Conservation (phyloP, 768 basidiomycete species). For the Leccinum boreale region DNA sequence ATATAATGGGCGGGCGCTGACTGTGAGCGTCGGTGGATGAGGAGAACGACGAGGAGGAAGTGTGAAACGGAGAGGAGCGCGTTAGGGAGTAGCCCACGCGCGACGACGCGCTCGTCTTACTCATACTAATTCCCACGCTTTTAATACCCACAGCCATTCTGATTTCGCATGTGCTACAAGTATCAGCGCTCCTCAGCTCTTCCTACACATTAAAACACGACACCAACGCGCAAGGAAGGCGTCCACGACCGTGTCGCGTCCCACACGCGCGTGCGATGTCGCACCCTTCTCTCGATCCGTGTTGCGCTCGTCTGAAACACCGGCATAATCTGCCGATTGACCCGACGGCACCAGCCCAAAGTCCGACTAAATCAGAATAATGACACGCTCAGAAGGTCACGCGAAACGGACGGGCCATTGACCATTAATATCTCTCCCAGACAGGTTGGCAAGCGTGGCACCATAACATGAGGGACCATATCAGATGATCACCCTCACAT, state of each 20-base stretch:
- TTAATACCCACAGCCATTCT: constrained; percentile 22
- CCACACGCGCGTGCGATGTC: not conserved
- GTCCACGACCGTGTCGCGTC: not conserved
- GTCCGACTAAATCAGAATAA: constrained; percentile 25
- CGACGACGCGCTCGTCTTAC: constrained; percentile 38
- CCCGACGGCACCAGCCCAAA: constrained; percentile 22
- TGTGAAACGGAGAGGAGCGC: constrained; percentile 36
- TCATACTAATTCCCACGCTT: constrained; percentile 34
- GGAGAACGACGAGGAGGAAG: constrained; percentile 31
- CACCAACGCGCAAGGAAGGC: constrained; percentile 8
- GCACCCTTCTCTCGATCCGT: not conserved
- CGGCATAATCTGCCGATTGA: constrained; percentile 5
- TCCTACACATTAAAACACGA: constrained; percentile 13
- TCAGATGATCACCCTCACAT: constrained; percentile 22
- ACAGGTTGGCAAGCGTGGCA: constrained; percentile 10
- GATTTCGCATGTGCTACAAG: constrained; percentile 3
- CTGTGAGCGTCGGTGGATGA: constrained; percentile 5
- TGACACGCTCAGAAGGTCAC: constrained; percentile 22
- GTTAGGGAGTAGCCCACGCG: constrained; percentile 35
- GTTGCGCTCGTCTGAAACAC: constrained; percentile 14
- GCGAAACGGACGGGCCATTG: constrained; percentile 22
- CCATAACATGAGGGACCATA: constrained; percentile 9
- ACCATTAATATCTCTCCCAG: constrained; percentile 11
- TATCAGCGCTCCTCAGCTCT: not conserved
- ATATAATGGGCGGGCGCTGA: constrained; percentile 11